Evolutionary conservation across 441 rosid species (phyloP).

Genomic region (Aquilaria agallochum): DNA sequence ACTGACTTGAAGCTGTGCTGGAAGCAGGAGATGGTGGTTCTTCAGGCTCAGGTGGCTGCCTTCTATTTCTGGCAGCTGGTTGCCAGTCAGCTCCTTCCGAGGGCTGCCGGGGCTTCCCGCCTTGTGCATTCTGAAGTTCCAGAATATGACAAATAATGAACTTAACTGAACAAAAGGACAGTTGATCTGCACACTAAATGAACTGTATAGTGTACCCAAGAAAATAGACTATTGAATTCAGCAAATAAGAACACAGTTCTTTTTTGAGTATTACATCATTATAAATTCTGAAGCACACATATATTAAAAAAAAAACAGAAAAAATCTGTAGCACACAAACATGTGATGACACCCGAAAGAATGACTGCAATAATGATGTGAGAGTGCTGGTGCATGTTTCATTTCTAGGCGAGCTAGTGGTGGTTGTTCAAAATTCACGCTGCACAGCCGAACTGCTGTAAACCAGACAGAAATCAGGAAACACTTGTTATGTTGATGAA

Average conservation of each 20-base stretch:
- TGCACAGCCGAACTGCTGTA: too few species aligned
- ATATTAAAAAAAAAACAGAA: too few species aligned
- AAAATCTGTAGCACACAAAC: too few species aligned
- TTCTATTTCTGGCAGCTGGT: slow-evolving; percentile 30
- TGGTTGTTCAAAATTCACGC: too few species aligned
- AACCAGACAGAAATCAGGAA: too few species aligned
- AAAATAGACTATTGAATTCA: background rate
- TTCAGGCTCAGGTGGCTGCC: slow-evolving; percentile 36
- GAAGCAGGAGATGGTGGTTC: slow-evolving; percentile 72
- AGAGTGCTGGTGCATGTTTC: too few species aligned
- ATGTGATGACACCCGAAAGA: too few species aligned
- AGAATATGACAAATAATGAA: slow-evolving; percentile 12
- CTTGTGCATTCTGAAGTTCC: slow-evolving; percentile 26
- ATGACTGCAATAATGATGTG: too few species aligned
- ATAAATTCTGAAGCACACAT: too few species aligned
- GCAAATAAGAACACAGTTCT: background rate
- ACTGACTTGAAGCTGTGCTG: slow-evolving; percentile 53
- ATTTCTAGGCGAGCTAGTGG: too few species aligned
- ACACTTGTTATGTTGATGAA: too few species aligned
- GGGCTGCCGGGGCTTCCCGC: slow-evolving; percentile 39
- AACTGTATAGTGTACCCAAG: background rate
- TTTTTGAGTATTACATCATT: background rate
- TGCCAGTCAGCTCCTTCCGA: slow-evolving; percentile 25
- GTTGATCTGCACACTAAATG: background rate
- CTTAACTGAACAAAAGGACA: slow-evolving; percentile 11